Evolutionary conservation across 805 yeast species (phyloP), one percentile per base, ranked within the genome.

Genomic region (Myxozyma vanderwaltii): DNA sequence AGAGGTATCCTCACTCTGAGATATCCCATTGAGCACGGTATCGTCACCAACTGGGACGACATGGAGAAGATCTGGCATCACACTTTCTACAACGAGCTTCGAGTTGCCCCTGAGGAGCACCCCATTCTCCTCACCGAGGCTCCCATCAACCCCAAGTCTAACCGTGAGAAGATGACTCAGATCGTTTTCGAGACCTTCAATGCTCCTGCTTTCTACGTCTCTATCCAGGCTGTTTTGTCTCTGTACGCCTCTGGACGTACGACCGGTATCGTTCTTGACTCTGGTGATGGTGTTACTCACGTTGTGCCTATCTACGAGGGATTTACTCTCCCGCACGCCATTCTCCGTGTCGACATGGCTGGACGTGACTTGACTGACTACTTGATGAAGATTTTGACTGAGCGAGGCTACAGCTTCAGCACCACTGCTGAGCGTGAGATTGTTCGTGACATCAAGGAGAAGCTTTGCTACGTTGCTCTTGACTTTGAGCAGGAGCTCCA

Each of bases 61-160:
- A 94, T 94, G 99, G 99, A 94, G 84, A 92, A 92, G 83, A 94
- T 94, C 85, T 94, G 99, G 99, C 98, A 94, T 81, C 99, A 94
- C 86, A 94, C 98, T 73, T 94, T 94, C 86, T 92, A 91, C 92
- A 94, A 94, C 82, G 99, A 94, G 83, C 88, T 94, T 81, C 90
- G 98, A 83, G 97, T 94, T 78, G 97, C 97, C 63, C 98, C 98
- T 80, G 99, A 94, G 82, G 99, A 94, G 82, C 99, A 94, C 85
- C 97, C 98, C 78, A 96, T 92, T 73, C 82, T 94, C 78, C 86
- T 94, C 81, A 94, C 99, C 70, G 99, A 94, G 86, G 99, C 99
- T 69, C 99, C 99, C 80, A 89, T 91, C 90, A 94, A 94, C 84
- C 99, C 99, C 77, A 94, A 92, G 82, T 86, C 94, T 70, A 94